phyloP scores from a whole-genome alignment of 768 basidiomycete genomes.

The Nidularia pulvinata region DNA sequence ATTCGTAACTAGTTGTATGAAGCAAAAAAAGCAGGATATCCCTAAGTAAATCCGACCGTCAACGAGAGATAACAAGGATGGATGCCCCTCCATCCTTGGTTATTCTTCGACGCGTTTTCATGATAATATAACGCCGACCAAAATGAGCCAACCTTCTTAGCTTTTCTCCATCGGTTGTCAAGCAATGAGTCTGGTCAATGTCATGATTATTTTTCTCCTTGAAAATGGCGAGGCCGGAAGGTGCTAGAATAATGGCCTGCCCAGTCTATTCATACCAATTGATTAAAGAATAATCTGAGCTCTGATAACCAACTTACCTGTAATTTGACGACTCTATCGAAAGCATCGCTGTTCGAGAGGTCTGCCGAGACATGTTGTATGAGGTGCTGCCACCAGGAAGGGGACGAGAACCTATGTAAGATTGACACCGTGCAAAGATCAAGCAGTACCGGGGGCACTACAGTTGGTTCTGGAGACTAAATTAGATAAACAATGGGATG shows the following conservation, averaged over 20 bases:
- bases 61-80: constrained; percentile 32
- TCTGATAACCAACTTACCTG: constrained; percentile 37
- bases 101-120: constrained; percentile 62
- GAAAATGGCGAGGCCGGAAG: constrained; percentile 55
- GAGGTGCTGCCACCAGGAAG: constrained; percentile 74
- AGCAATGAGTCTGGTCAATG: background rate
- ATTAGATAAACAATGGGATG: background rate
- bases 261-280: constrained; percentile 50
- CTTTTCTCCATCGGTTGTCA: constrained; percentile 1
- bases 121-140: constrained; percentile 56
- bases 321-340: constrained; percentile 64
- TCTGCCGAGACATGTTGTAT: constrained; percentile 67
- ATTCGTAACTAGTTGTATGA: too few species aligned
- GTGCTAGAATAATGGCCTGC: constrained; percentile 67
- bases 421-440: constrained; percentile 67
- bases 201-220: constrained; percentile 6
- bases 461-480: constrained; percentile 57
- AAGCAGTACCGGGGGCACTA: constrained; percentile 65
- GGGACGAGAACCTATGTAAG: constrained; percentile 76
- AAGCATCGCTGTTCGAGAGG: constrained; percentile 55
- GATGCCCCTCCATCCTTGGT: constrained; percentile 70
- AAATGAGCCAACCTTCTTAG: constrained; percentile 35
- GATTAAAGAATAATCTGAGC: background rate
- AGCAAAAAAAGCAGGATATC: background rate
- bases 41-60: background rate